Evolutionary conservation across 208 protist genomes (phyloP), one percentile per base, ranked within the genome.

Genomic region (Acanthamoeba lenticulata): DNA sequence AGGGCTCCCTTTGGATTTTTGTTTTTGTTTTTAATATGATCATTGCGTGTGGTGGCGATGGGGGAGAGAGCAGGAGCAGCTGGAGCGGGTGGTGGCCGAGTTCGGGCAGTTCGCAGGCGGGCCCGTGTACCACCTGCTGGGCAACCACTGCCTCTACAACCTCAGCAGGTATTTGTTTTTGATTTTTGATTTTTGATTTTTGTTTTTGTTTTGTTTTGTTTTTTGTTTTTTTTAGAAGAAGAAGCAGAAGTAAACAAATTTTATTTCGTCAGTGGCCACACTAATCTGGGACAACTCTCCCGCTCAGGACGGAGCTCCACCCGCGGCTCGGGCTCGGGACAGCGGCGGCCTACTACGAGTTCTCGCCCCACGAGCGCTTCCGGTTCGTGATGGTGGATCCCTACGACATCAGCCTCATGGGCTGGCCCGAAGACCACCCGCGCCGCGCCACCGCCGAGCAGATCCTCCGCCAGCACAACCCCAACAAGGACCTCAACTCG

Each of bases 401-500:
- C 60, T 69, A 69, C 60, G 60, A 69, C 60, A 36, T 69, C n/a
- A 69, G 60, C 60, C 19, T 69, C n/a, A 69, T 69, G 60, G 60
- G 60, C 24, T 38, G 60, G 60, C 60, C 60, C 60, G 32, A 69
- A 27, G 60, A 27, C 11, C 60, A 69, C 60, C 60, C 60, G 24
- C 60, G 32, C 32, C 60, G 60, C 1, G 60, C 24, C 24, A 27
- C 60, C 17, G 60, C 60, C 32, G 60, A 69, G 60, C 60, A 27
- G 17, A 69, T 69, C 11, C 60, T 69, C n/a, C 19, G 29, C 9
- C 60, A 69, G 60, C 60, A 69, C 32, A 69, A 69, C 60, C 60
- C 60, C 32, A 69, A 69, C 60, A 13, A 11, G 17, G 60, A 69
- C 32, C 11, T 69, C 9, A 69, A 69, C 32, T 69, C 60, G 24